Evolutionary conservation across 2,329 filamentous ascomycete genomes (phyloP).

Genomic region (Didymella pomorum): DNA sequence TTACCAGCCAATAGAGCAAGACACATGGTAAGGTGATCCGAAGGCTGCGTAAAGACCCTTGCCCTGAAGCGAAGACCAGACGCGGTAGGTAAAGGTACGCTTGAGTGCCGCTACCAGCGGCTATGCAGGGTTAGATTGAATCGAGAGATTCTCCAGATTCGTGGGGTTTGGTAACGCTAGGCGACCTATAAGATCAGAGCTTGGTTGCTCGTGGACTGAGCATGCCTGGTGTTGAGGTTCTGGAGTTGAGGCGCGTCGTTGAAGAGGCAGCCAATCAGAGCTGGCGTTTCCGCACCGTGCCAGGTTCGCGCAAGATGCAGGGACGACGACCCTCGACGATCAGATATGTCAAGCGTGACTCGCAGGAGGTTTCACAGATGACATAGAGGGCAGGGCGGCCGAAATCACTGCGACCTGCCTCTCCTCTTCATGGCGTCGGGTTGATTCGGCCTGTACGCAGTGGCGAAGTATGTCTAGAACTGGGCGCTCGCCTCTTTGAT

Average conservation of each 20-base stretch:
- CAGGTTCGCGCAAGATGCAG: conserved; percentile 38
- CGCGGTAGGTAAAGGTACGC: conserved; percentile 11
- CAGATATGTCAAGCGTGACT: conserved; percentile 21
- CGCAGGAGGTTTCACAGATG: conserved; percentile 14
- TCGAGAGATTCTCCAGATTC: conserved; percentile 41
- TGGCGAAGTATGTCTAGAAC: background rate
- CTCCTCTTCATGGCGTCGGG: conserved; percentile 12
- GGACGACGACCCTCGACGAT: conserved; percentile 27
- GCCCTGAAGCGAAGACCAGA: conserved; percentile 21
- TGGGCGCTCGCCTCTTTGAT: background rate
- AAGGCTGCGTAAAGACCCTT: conserved; percentile 27
- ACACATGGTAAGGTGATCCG: conserved; percentile 44
- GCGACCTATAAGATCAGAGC: conserved; percentile 42
- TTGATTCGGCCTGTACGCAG: conserved; percentile 7
- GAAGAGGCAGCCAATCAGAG: conserved; percentile 40
- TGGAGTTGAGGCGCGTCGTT: conserved; percentile 33
- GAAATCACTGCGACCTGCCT: conserved; percentile 16
- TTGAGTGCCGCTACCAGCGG: conserved; percentile 39
- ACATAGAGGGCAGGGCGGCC: conserved; percentile 13
- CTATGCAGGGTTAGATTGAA: conserved; percentile 43
- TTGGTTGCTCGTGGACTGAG: conserved; percentile 42
- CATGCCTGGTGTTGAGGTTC: conserved; percentile 48
- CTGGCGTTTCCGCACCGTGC: conserved; percentile 35
- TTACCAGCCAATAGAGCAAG: conserved; percentile 44
- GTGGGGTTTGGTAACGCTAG: conserved; percentile 17